These are phyloP conservation scores for Citrullus colocynthis DNA, from an alignment of 306 rosid species.

Conservation along the genomic window DNA sequence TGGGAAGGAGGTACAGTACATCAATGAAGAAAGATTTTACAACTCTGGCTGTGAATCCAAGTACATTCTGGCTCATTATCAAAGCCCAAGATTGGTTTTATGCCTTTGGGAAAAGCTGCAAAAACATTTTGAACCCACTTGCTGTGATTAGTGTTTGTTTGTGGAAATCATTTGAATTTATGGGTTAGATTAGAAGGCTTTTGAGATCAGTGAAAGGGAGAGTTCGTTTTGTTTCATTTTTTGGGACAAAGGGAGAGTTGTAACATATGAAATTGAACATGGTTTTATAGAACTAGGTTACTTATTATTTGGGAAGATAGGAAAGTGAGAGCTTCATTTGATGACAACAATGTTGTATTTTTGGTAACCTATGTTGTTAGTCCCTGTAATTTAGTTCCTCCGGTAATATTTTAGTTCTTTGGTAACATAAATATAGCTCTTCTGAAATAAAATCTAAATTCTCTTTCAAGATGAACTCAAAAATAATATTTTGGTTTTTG, in stretches of 20 bases:
- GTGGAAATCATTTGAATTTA: neutral
- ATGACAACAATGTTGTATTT: neutral
- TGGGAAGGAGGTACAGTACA: constrained; percentile 55
- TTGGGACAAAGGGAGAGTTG: neutral
- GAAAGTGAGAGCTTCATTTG: too few relatives aligned
- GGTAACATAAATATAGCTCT: too few relatives aligned
- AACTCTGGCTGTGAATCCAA: constrained; percentile 72
- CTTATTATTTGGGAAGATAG: neutral
- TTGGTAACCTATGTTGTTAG: neutral
- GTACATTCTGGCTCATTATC: constrained; percentile 79
- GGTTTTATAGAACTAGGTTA: neutral
- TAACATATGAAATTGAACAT: neutral
- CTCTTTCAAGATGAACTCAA: too few relatives aligned
- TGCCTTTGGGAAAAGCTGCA: constrained; percentile 95
- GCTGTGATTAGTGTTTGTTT: constrained; percentile 48
- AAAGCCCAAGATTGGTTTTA: constrained; percentile 62
- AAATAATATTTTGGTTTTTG: too few relatives aligned
- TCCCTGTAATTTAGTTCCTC: too few relatives aligned
- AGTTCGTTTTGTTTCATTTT: neutral
- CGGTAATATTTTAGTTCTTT: too few relatives aligned
- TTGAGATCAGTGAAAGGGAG: neutral
- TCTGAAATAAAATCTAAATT: too few relatives aligned
- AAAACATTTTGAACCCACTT: constrained; percentile 38
- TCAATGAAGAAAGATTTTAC: constrained; percentile 59
- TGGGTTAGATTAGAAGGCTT: neutral